A percentile compares a stretch with the other conserved stretches of the same genome.
Evolutionary conservation across 2,329 filamentous ascomycete species (phyloP).

Genomic region (Pestalotiopsis sp.): DNA sequence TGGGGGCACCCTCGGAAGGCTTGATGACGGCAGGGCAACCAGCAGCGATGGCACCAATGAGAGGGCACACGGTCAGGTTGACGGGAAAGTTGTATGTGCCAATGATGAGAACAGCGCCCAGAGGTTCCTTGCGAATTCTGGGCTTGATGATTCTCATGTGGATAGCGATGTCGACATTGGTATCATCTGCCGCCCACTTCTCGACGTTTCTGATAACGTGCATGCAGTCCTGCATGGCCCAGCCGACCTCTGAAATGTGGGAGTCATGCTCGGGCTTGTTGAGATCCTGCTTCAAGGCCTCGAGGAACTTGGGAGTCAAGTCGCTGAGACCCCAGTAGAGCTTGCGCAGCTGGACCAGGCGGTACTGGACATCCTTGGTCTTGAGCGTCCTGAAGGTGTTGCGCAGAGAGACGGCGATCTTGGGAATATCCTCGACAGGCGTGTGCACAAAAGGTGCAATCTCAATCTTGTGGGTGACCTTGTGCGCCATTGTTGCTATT

Average conservation of each 20-base stretch:
- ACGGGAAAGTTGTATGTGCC: slow-evolving; percentile 95
- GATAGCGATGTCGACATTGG: slow-evolving; percentile 68
- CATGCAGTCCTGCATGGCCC: slow-evolving; percentile 79
- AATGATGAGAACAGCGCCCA: slow-evolving; percentile 83
- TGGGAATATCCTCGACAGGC: slow-evolving; percentile 66
- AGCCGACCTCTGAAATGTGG: slow-evolving; percentile 73
- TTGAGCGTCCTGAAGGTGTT: slow-evolving; percentile 76
- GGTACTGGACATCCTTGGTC: slow-evolving; percentile 81
- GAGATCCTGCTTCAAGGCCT: slow-evolving; percentile 78
- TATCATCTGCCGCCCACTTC: slow-evolving; percentile 83
- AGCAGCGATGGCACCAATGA: slow-evolving; percentile 88
- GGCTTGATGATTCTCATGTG: slow-evolving; percentile 71
- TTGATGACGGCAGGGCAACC: slow-evolving; percentile 91
- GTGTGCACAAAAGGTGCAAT: slow-evolving; percentile 62
- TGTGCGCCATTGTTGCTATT: slow-evolving; percentile 39
- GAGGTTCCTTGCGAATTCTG: slow-evolving; percentile 81
- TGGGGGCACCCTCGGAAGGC: slow-evolving; percentile 81
- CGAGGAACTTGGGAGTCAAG: slow-evolving; percentile 70
- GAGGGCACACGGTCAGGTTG: slow-evolving; percentile 74
- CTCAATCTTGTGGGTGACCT: slow-evolving; percentile 43
- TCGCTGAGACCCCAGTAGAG: slow-evolving; percentile 93
- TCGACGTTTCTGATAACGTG: slow-evolving; percentile 77
- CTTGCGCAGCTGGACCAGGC: slow-evolving; percentile 84
- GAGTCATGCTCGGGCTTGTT: slow-evolving; percentile 78
- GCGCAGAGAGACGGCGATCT: slow-evolving; percentile 62